Evolutionary conservation across 805 yeast genomes (phyloP).

Genomic region (Priceomyces castillae): DNA sequence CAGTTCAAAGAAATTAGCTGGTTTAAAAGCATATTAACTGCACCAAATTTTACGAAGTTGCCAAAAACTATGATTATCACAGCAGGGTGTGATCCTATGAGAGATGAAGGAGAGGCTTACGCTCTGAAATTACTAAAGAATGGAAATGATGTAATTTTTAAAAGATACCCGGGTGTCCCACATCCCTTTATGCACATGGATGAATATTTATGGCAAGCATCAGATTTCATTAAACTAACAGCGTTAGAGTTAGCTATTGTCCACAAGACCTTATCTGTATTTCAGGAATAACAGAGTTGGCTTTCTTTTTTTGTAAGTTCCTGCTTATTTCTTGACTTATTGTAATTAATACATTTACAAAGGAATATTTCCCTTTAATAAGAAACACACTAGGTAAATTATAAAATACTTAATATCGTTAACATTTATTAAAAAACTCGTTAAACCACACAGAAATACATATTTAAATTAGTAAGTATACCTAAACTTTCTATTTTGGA

Average conservation of each 20-base stretch:
- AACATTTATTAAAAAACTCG: background rate
- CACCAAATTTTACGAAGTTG: constrained; percentile 22
- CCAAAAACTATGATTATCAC: constrained; percentile 27
- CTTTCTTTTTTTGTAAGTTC: background rate
- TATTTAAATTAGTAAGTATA: constrained; percentile 11
- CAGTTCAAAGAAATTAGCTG: constrained; percentile 25
- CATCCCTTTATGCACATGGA: constrained; percentile 36
- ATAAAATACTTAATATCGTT: background rate
- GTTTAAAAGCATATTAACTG: constrained; percentile 24
- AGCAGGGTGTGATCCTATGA: constrained; percentile 32
- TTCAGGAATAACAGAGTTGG: background rate
- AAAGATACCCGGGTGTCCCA: constrained; percentile 29
- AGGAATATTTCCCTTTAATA: background rate
- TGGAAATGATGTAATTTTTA: constrained; percentile 24
- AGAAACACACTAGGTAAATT: background rate
- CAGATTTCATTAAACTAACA: constrained; percentile 22
- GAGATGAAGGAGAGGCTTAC: constrained; percentile 31
- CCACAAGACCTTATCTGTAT: constrained; percentile 11
- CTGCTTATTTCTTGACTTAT: background rate
- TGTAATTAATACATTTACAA: background rate
- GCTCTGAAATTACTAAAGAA: constrained; percentile 21
- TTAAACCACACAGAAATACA: background rate
- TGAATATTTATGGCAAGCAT: constrained; percentile 26
- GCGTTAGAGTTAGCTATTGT: constrained; percentile 27
- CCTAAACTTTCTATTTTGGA: constrained; percentile 13